A percentile compares a stretch with the other conserved stretches of the same genome.
These are phyloP conservation scores for Lasiosphaeris hirsuta DNA, from an alignment of 495 filamentous ascomycete genomes.

Conservation along the genomic window DNA sequence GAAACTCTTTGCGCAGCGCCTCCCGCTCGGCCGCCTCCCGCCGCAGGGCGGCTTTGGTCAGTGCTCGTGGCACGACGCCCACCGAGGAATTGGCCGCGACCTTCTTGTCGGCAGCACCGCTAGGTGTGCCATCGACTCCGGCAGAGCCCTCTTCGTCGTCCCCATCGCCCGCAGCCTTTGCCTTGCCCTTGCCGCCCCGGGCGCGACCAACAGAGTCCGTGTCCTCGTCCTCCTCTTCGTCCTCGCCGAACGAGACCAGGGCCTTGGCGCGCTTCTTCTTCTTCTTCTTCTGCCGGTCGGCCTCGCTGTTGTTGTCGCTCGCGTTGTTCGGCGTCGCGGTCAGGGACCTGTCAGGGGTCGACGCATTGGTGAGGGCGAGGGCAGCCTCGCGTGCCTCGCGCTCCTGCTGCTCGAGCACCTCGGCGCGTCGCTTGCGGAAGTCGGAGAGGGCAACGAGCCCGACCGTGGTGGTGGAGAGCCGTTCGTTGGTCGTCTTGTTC, in stretches of 20 bases:
- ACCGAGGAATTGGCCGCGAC: constrained; percentile 67
- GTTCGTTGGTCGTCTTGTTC: constrained; percentile 76
- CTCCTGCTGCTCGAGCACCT: constrained; percentile 88
- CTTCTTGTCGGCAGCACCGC: constrained; percentile 24
- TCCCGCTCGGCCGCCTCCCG: constrained; percentile 82
- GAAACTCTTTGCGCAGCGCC: constrained; percentile 77
- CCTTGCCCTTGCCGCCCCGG: constrained; percentile 41
- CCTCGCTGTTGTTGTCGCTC: constrained; percentile 41
- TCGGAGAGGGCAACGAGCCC: constrained; percentile 89
- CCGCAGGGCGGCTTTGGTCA: constrained; percentile 81
- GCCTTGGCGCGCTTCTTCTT: constrained; percentile 38
- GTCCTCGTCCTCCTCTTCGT: constrained; percentile 33
- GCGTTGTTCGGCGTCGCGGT: constrained; percentile 38
- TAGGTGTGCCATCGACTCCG: constrained; percentile 23
- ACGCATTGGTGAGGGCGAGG: constrained; percentile 36
- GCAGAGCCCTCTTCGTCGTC: constrained; percentile 35
- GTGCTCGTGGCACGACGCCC: constrained; percentile 66
- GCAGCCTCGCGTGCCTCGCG: constrained; percentile 69
- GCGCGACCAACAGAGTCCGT: constrained; percentile 3
- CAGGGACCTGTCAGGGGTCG: constrained; percentile 38
- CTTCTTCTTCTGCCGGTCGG: constrained; percentile 42
- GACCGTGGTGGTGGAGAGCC: constrained; percentile 89
- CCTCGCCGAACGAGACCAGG: constrained; percentile 42
- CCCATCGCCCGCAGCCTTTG: constrained; percentile 18
- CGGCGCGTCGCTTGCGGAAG: constrained; percentile 94